A percentile compares a stretch with the other conserved stretches of the same genome.
These are phyloP conservation scores for Aspergillus neoniger DNA, from an alignment of 2,329 filamentous ascomycete genomes.

Conservation along the genomic window DNA sequence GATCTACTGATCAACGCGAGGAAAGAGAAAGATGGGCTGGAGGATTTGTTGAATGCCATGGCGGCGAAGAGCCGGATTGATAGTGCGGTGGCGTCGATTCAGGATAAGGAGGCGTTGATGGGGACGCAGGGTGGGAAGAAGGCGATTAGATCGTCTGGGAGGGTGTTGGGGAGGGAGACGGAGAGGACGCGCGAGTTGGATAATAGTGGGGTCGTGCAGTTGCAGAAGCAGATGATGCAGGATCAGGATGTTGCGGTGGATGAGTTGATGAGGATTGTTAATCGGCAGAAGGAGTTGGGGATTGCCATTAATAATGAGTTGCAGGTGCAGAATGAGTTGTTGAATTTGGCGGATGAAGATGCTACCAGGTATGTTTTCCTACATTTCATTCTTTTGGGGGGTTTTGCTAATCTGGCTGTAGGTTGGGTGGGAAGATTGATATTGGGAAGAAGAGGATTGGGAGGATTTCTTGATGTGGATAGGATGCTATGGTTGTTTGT, in stretches of 20 bases:
- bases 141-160: constrained; percentile 47
- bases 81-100: constrained; percentile 48
- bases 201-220: constrained; percentile 64
- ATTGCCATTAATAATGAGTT: constrained; percentile 65
- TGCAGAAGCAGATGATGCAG: constrained; percentile 63
- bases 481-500: neutral
- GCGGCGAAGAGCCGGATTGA: constrained; percentile 52
- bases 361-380: constrained; percentile 47
- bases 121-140: constrained; percentile 26
- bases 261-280: constrained; percentile 59
- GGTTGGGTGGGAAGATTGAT: constrained; percentile 49
- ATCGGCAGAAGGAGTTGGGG: constrained; percentile 63
- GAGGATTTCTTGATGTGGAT: constrained; percentile 44
- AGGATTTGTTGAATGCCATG: constrained; percentile 62
- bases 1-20: constrained; percentile 59
- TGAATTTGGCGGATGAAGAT: constrained; percentile 62
- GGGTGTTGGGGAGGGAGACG: constrained; percentile 59
- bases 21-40: constrained; percentile 64
- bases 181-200: constrained; percentile 63
- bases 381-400: constrained; percentile 4
- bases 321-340: constrained; percentile 62
- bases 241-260: constrained; percentile 64
- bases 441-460: constrained; percentile 50
- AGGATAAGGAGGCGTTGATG: constrained; percentile 49
- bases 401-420: constrained; percentile 25